Conservation (phyloP, 140 eudicot species). For the Cichorium intybus region DNA sequence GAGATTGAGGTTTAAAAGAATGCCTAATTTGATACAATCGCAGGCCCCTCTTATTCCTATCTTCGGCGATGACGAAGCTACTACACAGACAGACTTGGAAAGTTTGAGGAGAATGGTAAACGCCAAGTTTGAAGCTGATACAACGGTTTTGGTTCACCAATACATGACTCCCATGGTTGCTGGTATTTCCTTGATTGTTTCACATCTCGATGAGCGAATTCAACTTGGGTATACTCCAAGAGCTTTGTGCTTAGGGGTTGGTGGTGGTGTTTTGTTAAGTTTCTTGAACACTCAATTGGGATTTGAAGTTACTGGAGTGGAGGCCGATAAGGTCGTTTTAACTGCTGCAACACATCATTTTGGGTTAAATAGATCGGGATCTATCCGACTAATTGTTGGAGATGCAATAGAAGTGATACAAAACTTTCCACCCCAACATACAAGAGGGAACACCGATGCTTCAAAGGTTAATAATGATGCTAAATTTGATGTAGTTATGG, state of each 20-base stretch:
- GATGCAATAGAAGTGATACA: slow-evolving; percentile 39
- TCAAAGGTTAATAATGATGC: background rate
- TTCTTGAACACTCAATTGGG: slow-evolving; percentile 38
- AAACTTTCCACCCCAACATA: slow-evolving; percentile 7
- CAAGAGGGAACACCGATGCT: background rate
- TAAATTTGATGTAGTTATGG: slow-evolving; percentile 58
- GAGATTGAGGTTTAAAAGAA: slow-evolving; percentile 66
- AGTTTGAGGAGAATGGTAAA: background rate
- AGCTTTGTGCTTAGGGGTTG: slow-evolving; percentile 65
- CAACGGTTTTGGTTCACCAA: background rate
- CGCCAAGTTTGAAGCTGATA: background rate
- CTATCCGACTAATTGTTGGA: slow-evolving; percentile 30
- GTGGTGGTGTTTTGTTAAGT: slow-evolving; percentile 65
- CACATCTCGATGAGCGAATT: slow-evolving; percentile 29
- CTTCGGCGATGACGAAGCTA: background rate
- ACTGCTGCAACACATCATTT: slow-evolving; percentile 41
- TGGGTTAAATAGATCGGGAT: slow-evolving; percentile 35
- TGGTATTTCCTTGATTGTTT: slow-evolving; percentile 40
- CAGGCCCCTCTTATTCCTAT: slow-evolving; percentile 38
- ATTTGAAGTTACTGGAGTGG: slow-evolving; percentile 63
- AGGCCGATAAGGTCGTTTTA: slow-evolving; percentile 50
- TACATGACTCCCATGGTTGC: slow-evolving; percentile 57
- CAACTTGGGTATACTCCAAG: slow-evolving; percentile 34
- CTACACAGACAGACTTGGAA: background rate
- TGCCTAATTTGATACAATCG: slow-evolving; percentile 62